Conservation (phyloP, 371 early-diverging fungal genomes). For the Lichtheimia ramosa region DNA sequence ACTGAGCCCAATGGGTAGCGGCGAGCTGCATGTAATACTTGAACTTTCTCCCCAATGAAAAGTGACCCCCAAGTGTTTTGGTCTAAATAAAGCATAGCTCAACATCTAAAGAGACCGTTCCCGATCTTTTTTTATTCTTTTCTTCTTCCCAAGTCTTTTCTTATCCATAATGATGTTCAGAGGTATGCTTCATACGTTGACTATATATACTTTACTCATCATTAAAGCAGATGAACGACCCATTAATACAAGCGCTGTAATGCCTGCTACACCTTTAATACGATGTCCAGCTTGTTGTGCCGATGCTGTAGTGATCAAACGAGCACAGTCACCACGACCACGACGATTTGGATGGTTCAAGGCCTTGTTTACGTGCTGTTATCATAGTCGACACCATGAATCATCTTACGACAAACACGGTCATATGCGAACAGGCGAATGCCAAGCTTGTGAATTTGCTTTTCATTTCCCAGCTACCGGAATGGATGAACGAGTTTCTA, state of each 20-base stretch:
- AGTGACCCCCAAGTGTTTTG: not conserved
- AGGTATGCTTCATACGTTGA: not conserved
- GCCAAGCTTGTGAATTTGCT: not conserved
- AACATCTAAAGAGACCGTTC: too few species aligned
- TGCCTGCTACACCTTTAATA: not conserved
- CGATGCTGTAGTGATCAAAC: conserved; percentile 6
- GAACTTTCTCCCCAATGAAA: conserved; percentile 6
- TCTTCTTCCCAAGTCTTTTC: not conserved
- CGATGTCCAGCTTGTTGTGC: conserved; percentile 10
- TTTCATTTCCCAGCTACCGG: not conserved
- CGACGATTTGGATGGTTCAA: not conserved
- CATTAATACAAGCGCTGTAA: too few species aligned
- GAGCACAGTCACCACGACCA: too few species aligned
- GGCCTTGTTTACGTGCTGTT: not conserved
- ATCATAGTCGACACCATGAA: not conserved
- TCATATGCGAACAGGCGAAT: not conserved
- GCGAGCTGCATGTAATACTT: conserved; percentile 32
- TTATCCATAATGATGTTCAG: not conserved
- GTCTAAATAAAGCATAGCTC: not conserved
- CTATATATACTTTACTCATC: too few species aligned
- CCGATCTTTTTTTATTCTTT: not conserved
- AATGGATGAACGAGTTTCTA: too few species aligned
- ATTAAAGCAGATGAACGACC: too few species aligned
- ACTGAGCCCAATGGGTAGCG: conserved; percentile 35
- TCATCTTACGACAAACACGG: too few species aligned